Base-by-base conservation (phyloP, 1,284 basidiomycete species). In the Cutaneotrichosporon mucoides region DNA sequence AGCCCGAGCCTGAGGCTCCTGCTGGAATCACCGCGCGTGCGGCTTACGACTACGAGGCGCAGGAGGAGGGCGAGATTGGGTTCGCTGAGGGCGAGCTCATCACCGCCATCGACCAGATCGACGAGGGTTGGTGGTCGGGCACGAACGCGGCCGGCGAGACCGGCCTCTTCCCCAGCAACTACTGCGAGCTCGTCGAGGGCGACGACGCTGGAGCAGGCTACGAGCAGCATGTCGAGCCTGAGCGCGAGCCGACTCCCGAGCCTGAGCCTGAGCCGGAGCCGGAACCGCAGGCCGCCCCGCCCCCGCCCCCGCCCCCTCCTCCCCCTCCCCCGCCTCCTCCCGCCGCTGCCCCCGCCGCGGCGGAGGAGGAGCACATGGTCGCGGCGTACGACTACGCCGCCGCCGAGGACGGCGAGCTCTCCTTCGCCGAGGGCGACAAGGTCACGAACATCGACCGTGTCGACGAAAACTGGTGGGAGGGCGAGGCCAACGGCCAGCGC, bases 401-500 rank as follows among this genome's bases (percentile, higher is more conserved):
- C 0, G 85, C 84, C 0, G 92, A 95, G 72, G 90, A 92, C 66
- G 94, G 94, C 71, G 92, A 96, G 73, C 78, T 95, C 24, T 83
- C 86, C 1, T 92, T 96, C 82, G 80, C 76, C 35, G 90, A 92
- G 73, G 90, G 89, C 16, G 90, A 92, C 41, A 77, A 79, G 53
- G 89, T 95, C 71, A 82, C 80, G 9, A 81, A 87, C 55, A 71
- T 77, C 45, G 73, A 74, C 33, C 69, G 72, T 53, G 69, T 75
- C 81, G 59, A 75, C 54, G 89, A 92, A 15, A 90, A 92, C 66
- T 95, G 92, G 92, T 95, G 92, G 92, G 82, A 87, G 66, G 92
- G 92, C 2, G 83, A 78, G 65, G 83, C 84, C 63, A 77, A 83
- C 57, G 90, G 89, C 2, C 79, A 83, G 47, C 75, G 82, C 55